A percentile compares a stretch with the other conserved stretches of the same genome.
These are phyloP conservation scores for Intubia oerlemansii DNA, from an alignment of 2,329 filamentous ascomycete species.

Conservation along the genomic window DNA sequence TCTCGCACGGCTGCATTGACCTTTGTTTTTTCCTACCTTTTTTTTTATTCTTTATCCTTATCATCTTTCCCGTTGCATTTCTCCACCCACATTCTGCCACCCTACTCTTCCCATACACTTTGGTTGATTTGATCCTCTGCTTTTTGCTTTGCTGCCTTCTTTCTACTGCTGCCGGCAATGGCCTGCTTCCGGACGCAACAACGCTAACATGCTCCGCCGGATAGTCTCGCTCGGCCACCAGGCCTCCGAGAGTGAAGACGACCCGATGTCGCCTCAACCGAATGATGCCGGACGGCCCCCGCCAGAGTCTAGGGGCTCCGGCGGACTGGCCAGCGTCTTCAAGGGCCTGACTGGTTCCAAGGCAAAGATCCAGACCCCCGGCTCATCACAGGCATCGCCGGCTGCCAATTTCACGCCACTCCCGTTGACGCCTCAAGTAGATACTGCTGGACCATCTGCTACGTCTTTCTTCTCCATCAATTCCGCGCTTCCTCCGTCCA, in stretches of 20 bases:
- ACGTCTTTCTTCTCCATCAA: slow-evolving; percentile 12
- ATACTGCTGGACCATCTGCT: slow-evolving; percentile 14
- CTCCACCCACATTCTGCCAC: not conserved
- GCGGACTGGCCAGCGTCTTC: slow-evolving; percentile 41
- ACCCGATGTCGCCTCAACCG: slow-evolving; percentile 37
- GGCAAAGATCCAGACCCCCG: too few relatives aligned
- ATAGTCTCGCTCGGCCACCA: slow-evolving; percentile 22
- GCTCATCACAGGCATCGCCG: too few relatives aligned
- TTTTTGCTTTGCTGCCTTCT: too few relatives aligned
- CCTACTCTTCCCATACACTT: not conserved
- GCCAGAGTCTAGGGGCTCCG: slow-evolving; percentile 31
- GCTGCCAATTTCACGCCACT: too few relatives aligned
- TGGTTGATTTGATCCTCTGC: too few relatives aligned
- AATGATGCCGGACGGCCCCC: slow-evolving; percentile 33
- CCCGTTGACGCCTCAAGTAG: too few relatives aligned
- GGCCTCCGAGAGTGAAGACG: slow-evolving; percentile 21
- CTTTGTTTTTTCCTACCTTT: not conserved
- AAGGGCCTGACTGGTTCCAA: slow-evolving; percentile 37
- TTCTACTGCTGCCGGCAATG: too few relatives aligned
- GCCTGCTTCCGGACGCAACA: too few relatives aligned
- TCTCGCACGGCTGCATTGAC: too few relatives aligned
- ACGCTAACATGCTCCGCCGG: slow-evolving; percentile 20
- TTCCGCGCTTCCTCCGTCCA: too few relatives aligned
- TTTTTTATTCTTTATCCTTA: not conserved
- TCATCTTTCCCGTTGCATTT: not conserved